These are phyloP conservation scores for Actinomortierella wolfii DNA, from an alignment of 371 early-diverging fungal genomes.

Conservation along the genomic window DNA sequence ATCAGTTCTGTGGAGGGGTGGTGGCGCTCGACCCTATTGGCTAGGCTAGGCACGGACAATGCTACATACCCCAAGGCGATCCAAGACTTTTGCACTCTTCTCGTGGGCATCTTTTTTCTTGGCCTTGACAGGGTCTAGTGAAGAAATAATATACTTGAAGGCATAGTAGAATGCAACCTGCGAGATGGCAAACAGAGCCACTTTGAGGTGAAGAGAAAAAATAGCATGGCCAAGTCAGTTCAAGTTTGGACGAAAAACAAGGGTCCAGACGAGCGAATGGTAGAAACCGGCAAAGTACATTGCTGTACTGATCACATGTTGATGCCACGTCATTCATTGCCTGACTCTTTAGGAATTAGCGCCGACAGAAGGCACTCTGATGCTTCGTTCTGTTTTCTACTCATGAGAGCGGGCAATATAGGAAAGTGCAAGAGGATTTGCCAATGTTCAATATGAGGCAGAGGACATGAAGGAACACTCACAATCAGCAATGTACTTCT, in stretches of 20 bases:
- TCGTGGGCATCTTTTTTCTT: constrained; percentile 77
- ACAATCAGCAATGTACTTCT: constrained; percentile 71
- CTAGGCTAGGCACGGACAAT: too few relatives aligned
- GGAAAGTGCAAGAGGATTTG: too few relatives aligned
- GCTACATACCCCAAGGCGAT: constrained; percentile 71
- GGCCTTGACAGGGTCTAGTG: constrained; percentile 74
- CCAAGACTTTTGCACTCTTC: constrained; percentile 71
- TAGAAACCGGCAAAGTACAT: too few relatives aligned
- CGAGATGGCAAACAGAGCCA: constrained; percentile 77
- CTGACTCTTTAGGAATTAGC: too few relatives aligned
- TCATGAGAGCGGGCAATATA: too few relatives aligned
- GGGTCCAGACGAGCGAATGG: not conserved
- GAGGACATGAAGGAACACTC: constrained; percentile 8
- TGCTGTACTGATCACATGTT: too few relatives aligned
- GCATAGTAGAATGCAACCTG: constrained; percentile 88
- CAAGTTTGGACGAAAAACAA: not conserved
- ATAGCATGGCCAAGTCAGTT: not conserved
- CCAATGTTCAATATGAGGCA: too few relatives aligned
- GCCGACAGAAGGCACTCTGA: too few relatives aligned
- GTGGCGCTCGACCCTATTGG: too few relatives aligned
- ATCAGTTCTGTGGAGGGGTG: too few relatives aligned
- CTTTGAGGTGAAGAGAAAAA: constrained; percentile 34
- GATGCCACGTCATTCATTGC: too few relatives aligned
- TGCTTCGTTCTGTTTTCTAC: too few relatives aligned
- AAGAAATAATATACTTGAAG: constrained; percentile 76